Base-by-base conservation (phyloP, 371 early-diverging fungal species). In the Lichtheimia ornata region DNA sequence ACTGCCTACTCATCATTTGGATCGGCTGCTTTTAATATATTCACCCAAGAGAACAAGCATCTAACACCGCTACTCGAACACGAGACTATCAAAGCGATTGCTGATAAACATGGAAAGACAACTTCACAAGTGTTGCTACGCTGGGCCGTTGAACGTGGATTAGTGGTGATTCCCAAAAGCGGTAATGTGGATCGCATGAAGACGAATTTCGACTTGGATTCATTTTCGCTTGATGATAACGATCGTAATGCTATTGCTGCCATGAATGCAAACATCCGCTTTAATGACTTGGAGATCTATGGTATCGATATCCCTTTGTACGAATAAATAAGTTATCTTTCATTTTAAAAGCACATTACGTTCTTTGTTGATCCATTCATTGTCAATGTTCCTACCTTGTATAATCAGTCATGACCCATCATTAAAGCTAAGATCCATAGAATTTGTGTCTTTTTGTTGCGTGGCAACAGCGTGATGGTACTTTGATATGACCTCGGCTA, bases 141-240 rank as follows among this genome's bases (percentile, higher is more conserved):
- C 24, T 82, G 83, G 83, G 69, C 75, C 50, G 53, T 82, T 56
- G 73, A 79, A 58, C 65, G 69, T 61, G 66, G 73, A 25, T 44
- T 73, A 57, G 75, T 71, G 15, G 81, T 84, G 50, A 84, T 89
- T 50, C 89, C 89, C 25, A 89, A 89, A 67, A 79, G 78, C 55
- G 62, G 63, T 5, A 63, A 71, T 28, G 62, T 63, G 11, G 66
- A 67, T 12, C 70, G 86, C 44, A 70, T 89, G 61, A 61, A 61
- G 62, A 54, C 59, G 47, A 69, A 69, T 62, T 45, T 43, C 45
- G 69, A 69, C 41, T 12, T 64, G 27, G 25, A 43, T 56, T 57
- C 64, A 17, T 64, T 59, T 56, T 53, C 58, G 18, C 61, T 69
- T 20, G 44, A 67, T 24, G 53, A 56, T 15, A 50, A 61, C 15